These are phyloP conservation scores for Ogataea pilisensis DNA, from an alignment of 805 yeast species.

Conservation along the genomic window DNA sequence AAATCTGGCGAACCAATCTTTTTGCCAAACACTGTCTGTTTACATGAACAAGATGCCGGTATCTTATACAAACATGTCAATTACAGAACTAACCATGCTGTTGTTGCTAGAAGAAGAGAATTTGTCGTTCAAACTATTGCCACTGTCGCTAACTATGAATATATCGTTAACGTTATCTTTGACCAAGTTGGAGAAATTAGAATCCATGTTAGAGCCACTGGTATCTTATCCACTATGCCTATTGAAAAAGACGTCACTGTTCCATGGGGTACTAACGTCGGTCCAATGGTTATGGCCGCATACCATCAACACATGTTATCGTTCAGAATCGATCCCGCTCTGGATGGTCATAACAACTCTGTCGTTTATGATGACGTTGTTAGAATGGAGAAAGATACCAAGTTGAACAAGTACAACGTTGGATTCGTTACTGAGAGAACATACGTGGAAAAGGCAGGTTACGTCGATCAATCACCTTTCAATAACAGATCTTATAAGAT, in stretches of 20 bases:
- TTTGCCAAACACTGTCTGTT: slow-evolving; percentile 67
- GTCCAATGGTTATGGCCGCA: slow-evolving; percentile 79
- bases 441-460: slow-evolving; percentile 65
- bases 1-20: slow-evolving; percentile 58
- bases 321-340: slow-evolving; percentile 76
- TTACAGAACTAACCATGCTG: slow-evolving; percentile 68
- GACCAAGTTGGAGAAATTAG: slow-evolving; percentile 76
- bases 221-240: slow-evolving; percentile 82
- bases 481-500: slow-evolving; percentile 72
- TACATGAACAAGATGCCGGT: slow-evolving; percentile 80
- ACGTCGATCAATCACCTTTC: slow-evolving; percentile 69
- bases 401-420: slow-evolving; percentile 60
- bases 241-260: slow-evolving; percentile 63
- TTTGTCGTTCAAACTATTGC: slow-evolving; percentile 77
- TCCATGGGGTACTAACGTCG: slow-evolving; percentile 73
- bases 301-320: slow-evolving; percentile 80
- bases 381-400: slow-evolving; percentile 51
- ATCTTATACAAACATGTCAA: slow-evolving; percentile 74
- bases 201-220: slow-evolving; percentile 80
- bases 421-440: slow-evolving; percentile 66
- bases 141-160: slow-evolving; percentile 82
- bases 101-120: slow-evolving; percentile 73
- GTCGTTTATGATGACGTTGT: slow-evolving; percentile 67
- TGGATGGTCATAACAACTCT: slow-evolving; percentile 77
- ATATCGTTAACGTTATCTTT: slow-evolving; percentile 65